phyloP scores from a whole-genome alignment of 345 rosid genomes.

The Salix arbutifolia region DNA sequence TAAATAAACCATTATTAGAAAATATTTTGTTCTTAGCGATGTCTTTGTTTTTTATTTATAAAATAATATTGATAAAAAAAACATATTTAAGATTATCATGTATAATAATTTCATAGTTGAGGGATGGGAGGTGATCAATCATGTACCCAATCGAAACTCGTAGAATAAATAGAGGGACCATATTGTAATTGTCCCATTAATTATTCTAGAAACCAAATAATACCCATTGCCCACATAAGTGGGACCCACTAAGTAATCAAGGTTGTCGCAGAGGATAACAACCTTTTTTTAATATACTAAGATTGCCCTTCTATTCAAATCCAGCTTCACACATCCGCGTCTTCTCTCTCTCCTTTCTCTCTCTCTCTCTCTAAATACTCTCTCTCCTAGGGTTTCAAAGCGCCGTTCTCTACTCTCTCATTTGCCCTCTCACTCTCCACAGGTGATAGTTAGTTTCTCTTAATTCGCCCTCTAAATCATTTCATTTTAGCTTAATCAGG shows the following conservation, averaged over 20 bases:
- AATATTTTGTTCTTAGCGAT: background rate
- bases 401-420: constrained; percentile 25
- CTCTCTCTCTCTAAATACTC: background rate
- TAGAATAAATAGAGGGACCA: background rate
- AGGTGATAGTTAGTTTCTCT: background rate
- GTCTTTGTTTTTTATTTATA: too few relatives aligned
- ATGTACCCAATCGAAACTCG: background rate
- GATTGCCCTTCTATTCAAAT: background rate
- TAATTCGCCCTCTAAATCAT: background rate
- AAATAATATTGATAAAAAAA: too few relatives aligned
- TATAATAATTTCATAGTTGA: too few relatives aligned
- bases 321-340: background rate
- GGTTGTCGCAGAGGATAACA: background rate
- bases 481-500: background rate
- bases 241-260: background rate
- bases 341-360: background rate
- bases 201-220: background rate
- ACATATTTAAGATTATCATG: too few relatives aligned
- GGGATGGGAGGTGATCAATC: too few relatives aligned
- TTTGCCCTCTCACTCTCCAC: background rate
- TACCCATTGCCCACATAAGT: background rate
- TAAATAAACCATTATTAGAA: background rate
- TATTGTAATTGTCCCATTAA: background rate
- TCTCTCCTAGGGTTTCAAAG: background rate
- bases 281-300: background rate